These are phyloP conservation scores for Trichoderma gamsii DNA, from an alignment of 495 filamentous ascomycete species.

Conservation along the genomic window DNA sequence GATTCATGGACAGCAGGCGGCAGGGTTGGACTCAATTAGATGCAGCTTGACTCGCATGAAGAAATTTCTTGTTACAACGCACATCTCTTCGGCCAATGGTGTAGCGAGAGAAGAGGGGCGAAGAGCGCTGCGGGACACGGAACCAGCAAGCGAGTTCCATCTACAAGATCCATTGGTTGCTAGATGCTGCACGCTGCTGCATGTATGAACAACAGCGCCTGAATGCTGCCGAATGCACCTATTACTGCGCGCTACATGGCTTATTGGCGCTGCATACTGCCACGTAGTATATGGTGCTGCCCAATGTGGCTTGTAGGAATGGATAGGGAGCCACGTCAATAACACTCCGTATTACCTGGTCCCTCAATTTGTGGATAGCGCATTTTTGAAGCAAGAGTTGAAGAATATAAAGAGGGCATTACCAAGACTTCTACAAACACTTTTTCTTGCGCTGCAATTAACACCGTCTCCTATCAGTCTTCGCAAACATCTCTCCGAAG, in stretches of 20 bases:
- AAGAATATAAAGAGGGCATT: neutral
- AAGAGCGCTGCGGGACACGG: neutral
- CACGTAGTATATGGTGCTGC: slow-evolving; percentile 1
- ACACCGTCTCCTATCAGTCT: neutral
- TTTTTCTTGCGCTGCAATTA: neutral
- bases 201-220: slow-evolving; percentile 9
- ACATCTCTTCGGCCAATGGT: too few species aligned
- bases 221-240: slow-evolving; percentile 5
- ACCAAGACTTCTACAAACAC: neutral
- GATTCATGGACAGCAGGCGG: too few species aligned
- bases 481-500: neutral
- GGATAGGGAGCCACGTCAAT: neutral
- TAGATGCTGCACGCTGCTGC: slow-evolving; percentile 1
- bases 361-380: neutral
- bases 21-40: too few species aligned
- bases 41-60: too few species aligned
- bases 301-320: slow-evolving; percentile 2
- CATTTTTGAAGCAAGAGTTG: neutral
- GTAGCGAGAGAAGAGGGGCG: neutral
- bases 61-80: too few species aligned
- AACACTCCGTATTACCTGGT: neutral
- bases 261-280: slow-evolving; percentile 3
- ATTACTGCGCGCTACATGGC: slow-evolving; percentile 7
- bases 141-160: slow-evolving; percentile 1
- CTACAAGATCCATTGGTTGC: neutral